A percentile compares a stretch with the other conserved stretches of the same genome.
Conservation (phyloP, 495 filamentous ascomycete genomes). For the Daldinia vernicosa region DNA sequence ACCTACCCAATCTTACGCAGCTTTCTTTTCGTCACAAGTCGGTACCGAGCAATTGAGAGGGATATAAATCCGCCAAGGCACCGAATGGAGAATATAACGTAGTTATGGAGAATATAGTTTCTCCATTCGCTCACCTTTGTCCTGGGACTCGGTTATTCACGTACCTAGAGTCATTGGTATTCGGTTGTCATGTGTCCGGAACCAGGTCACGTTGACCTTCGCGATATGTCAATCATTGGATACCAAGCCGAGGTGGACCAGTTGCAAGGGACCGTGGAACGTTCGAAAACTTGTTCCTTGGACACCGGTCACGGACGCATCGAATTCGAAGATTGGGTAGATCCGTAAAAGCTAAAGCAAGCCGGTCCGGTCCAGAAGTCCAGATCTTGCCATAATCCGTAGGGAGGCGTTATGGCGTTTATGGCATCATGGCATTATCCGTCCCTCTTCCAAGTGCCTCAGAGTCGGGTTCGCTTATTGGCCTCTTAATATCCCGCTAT, state of each 20-base stretch:
- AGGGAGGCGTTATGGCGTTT: conserved; percentile 1
- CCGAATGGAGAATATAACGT: conserved; percentile 37
- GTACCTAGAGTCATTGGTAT: conserved; percentile 30
- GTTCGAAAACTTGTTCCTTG: conserved; percentile 44
- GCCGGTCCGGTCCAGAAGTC: conserved; percentile 39
- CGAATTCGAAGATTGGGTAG: conserved; percentile 32
- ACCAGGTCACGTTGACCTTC: conserved; percentile 32
- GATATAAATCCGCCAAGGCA: conserved; percentile 9
- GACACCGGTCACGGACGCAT: conserved; percentile 21
- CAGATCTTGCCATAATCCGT: conserved; percentile 22
- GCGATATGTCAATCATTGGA: conserved; percentile 37
- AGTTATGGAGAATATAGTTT: conserved; percentile 35
- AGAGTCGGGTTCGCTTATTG: conserved; percentile 19
- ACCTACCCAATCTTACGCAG: conserved; percentile 41
- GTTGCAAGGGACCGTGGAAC: conserved; percentile 38
- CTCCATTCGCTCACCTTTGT: conserved; percentile 18
- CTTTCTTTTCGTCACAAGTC: conserved; percentile 28
- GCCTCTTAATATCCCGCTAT: conserved; percentile 32
- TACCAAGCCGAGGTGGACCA: conserved; percentile 33
- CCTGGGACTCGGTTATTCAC: conserved; percentile 36
- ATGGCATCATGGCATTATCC: conserved; percentile 4
- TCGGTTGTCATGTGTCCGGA: conserved; percentile 38
- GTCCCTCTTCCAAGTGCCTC: background rate
- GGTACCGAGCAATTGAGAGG: conserved; percentile 19
- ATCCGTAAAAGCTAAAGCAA: conserved; percentile 29